phyloP scores from a whole-genome alignment of 2,329 filamentous ascomycete species.

The Cercospora sojina region DNA sequence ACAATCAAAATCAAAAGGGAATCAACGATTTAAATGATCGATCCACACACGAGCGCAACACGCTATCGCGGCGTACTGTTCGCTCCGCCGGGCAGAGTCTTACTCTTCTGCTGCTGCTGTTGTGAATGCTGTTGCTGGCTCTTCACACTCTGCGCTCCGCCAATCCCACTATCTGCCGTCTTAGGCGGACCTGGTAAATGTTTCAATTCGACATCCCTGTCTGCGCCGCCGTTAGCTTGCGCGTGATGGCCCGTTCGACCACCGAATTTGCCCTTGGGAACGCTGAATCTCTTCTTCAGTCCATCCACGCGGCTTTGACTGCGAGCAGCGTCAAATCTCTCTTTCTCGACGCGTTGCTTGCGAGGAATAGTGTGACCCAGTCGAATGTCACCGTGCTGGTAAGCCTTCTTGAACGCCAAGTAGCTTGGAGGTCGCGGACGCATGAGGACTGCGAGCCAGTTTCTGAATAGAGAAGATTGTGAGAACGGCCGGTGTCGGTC shows the following conservation, averaged over 20 bases:
- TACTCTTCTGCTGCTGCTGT: slow-evolving; percentile 6
- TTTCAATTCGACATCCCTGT: slow-evolving; percentile 66
- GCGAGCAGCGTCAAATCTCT: slow-evolving; percentile 16
- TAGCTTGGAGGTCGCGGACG: slow-evolving; percentile 86
- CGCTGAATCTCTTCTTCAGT: slow-evolving; percentile 49
- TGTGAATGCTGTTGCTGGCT: neutral
- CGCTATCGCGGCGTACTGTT: slow-evolving; percentile 16
- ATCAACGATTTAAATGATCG: neutral
- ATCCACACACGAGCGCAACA: neutral
- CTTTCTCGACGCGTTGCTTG: slow-evolving; percentile 16
- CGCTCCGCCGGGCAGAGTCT: slow-evolving; percentile 11
- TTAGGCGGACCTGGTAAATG: slow-evolving; percentile 32
- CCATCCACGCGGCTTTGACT: slow-evolving; percentile 50
- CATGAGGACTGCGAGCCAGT: slow-evolving; percentile 77
- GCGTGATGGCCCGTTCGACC: neutral
- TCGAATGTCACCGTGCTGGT: slow-evolving; percentile 79
- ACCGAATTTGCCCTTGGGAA: slow-evolving; percentile 12
- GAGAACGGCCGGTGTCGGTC: slow-evolving; percentile 88
- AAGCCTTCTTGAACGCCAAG: slow-evolving; percentile 76
- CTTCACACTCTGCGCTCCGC: neutral
- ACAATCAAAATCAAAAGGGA: neutral
- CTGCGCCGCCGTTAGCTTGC: slow-evolving; percentile 28
- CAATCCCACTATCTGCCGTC: slow-evolving; percentile 14
- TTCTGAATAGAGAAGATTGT: slow-evolving; percentile 70
- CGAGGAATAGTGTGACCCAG: slow-evolving; percentile 54